Evolutionary conservation across 495 filamentous ascomycete species (phyloP), one percentile per base, ranked within the genome.

Genomic region (Neurospora sp.): DNA sequence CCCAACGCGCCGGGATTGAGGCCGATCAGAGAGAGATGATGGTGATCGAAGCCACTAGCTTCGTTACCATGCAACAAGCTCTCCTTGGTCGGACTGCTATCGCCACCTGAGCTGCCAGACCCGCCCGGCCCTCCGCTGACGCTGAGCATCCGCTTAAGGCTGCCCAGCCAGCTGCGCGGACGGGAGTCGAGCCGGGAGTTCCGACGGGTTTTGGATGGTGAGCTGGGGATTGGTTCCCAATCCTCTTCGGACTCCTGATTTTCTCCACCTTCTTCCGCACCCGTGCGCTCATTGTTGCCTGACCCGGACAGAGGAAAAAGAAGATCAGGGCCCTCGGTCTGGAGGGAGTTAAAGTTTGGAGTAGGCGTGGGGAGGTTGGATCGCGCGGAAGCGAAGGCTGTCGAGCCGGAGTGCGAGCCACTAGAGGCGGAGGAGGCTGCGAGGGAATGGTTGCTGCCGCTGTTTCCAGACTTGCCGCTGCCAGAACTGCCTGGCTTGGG

Each of bases 101-200:
- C 72, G 37, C 70, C 79, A 8, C 73, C 74, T 42, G 42, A 68
- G 41, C 71, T 73, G 12, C 72, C 72, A n/a, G 65, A 61, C 11
- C 69, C 73, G 10, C 71, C 46, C 38, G 68, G 39, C 35, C 69
- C 75, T 8, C 80, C 76, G 27, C 76, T 80, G 20, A 74, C 10
- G 27, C 75, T 73, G 74, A 88, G 84, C 5, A 84, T 86, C 53
- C 84, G 78, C 39, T 79, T 78, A 42, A 88, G 70, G 41, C 82
- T 85, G 5, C 86, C 86, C 6, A 88, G 74, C 85, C 86, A 88
- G 59, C 79, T 83, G 53, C 80, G 77, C 3, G 80, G 70, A 61
- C 53, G 53, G 53, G 53, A 61, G 53, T 61, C 53, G 53, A 61
- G 22, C 18, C 53, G 53, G 53, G 53, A 61, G 27, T 61, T 61